Percentiles rank a stretch among this genome's conserved stretches.
These are phyloP conservation scores for Acanthamoeba triangularis DNA, from an alignment of 208 protist species.

Conservation along the genomic window DNA sequence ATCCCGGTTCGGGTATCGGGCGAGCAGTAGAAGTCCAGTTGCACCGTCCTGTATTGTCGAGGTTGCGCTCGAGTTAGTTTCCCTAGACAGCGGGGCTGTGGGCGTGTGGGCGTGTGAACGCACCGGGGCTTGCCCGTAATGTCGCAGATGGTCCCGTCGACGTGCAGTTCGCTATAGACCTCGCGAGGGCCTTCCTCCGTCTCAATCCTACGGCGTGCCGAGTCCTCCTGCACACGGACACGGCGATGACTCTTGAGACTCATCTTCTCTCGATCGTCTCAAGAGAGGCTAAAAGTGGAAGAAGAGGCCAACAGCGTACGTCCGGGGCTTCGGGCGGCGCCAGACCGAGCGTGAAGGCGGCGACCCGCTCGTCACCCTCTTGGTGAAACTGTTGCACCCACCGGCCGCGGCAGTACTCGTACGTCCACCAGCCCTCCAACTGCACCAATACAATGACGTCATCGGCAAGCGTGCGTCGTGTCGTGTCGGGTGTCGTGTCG, in stretches of 20 bases:
- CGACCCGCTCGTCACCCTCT: not conserved
- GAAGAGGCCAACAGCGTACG: not conserved
- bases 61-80: not conserved
- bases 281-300: not conserved
- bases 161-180: not conserved
- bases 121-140: conserved; percentile 48
- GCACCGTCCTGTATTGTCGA: not conserved
- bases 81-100: not conserved
- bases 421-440: conserved; percentile 64
- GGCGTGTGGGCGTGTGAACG: too few relatives aligned
- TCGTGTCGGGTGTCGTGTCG: too few relatives aligned
- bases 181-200: not conserved
- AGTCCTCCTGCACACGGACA: not conserved
- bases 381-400: conserved; percentile 32
- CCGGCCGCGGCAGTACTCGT: conserved; percentile 25
- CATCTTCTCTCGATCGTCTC: not conserved
- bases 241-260: not conserved
- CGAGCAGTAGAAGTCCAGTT: not conserved
- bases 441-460: not conserved
- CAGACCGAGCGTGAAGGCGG: not conserved
- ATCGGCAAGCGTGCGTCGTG: not conserved
- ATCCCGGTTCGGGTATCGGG: not conserved
- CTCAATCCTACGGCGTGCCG: not conserved
- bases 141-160: conserved; percentile 12
- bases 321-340: not conserved